Evolutionary conservation across 1,139 yeast genomes (phyloP), one percentile per base, ranked within the genome.

Genomic region (Eremothecium coryli): DNA sequence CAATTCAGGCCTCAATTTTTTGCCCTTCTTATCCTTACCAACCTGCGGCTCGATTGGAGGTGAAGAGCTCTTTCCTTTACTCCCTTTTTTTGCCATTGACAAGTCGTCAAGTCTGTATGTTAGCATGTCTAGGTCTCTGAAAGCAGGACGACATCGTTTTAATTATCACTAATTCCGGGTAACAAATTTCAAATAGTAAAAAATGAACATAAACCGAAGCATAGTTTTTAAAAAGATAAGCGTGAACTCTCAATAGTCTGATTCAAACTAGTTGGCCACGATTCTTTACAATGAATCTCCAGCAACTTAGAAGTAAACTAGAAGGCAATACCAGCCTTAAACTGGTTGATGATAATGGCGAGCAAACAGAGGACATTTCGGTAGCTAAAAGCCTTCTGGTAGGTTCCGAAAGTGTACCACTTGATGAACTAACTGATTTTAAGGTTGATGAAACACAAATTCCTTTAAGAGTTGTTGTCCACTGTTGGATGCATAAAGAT

Each of bases 401-500:
- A 5, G 46, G 43, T 20, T 42, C 40, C 5, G 37, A 40, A n/a
- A 40, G 33, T 12, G 45, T 59, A 20, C 41, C 56, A 2, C 44
- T 81, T 32, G 65, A 68, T 46, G 56, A 59, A 10, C 42, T 45
- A n/a, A 80, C 93, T 3, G 69, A 71, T 38, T 80, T 81, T 48
- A 62, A 63, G 40, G 66, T 72, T 33, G 79, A 76, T 33, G 74
- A 64, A 30, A 59, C 55, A 11, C 59, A 62, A 13, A 67, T 78
- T 33, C 63, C 69, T n/a, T 61, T 82, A 38, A 64, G 74, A 43
- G 73, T 81, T 1, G 77, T 84, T 3, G 70, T 76, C 24, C 85
- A 85, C 53, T 82, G 93, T 46, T 90, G 95, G 93, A 44, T 78
- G 21, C 74, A 76, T 44, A 77, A 73, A 41, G 86, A 82, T 39